phyloP scores from a whole-genome alignment of 306 rosid species.

The Luffa acutangula region DNA sequence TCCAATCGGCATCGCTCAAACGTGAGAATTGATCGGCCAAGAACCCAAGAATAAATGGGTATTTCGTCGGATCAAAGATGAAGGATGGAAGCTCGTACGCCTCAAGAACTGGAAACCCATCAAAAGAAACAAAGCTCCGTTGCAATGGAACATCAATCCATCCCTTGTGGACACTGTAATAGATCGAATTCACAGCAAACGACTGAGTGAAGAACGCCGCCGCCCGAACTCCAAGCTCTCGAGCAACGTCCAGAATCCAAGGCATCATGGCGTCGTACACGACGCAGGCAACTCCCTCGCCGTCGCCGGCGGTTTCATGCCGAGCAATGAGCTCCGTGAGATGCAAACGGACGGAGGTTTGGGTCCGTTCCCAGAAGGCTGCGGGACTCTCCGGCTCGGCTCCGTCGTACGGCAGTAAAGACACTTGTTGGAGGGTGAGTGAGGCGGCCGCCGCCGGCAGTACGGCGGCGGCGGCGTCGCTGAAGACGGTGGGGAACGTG shows the following conservation, averaged over 20 bases:
- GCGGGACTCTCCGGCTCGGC: neutral
- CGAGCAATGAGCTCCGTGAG: constrained; percentile 3
- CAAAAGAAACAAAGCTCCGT: neutral
- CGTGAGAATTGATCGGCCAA: neutral
- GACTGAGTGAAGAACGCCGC: constrained; percentile 32
- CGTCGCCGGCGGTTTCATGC: neutral
- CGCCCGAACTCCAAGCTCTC: constrained; percentile 8
- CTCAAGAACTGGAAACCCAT: neutral
- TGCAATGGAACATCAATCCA: neutral
- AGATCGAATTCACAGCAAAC: constrained; percentile 24
- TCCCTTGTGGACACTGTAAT: neutral
- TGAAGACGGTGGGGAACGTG: constrained; percentile 3
- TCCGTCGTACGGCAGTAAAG: neutral
- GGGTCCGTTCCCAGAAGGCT: constrained; percentile 1
- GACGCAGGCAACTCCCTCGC: constrained; percentile 17
- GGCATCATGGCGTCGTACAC: constrained; percentile 31
- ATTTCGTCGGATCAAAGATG: neutral
- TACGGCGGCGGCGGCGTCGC: neutral
- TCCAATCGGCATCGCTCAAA: neutral
- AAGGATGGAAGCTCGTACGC: neutral
- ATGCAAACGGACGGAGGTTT: constrained; percentile 3
- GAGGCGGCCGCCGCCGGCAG: neutral
- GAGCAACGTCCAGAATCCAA: constrained; percentile 34
- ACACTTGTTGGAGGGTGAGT: neutral
- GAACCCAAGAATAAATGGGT: neutral